Conservation (phyloP, 331 rosid species). For the Acacia pycnantha region DNA sequence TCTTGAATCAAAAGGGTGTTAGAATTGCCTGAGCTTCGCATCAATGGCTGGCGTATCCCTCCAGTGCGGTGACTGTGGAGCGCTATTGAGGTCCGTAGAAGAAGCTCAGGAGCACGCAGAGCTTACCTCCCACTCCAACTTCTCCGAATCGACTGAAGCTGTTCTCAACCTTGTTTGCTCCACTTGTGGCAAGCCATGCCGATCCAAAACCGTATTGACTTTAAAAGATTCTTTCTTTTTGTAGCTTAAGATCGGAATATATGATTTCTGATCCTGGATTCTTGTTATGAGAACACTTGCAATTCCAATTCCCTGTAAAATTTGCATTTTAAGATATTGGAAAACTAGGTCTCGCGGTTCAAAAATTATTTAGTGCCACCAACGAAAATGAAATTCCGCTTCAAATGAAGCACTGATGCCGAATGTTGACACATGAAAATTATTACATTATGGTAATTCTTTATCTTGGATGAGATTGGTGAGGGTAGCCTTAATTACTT, state of each 20-base stretch:
- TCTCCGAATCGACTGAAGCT: conserved; percentile 89
- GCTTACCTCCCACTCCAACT: conserved; percentile 92
- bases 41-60: conserved; percentile 90
- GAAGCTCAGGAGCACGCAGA: conserved; percentile 95
- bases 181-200: conserved; percentile 87
- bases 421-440: not conserved
- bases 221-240: not conserved
- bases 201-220: conserved; percentile 82
- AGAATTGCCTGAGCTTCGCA: not conserved
- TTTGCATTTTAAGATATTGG: not conserved
- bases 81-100: conserved; percentile 71
- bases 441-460: not conserved
- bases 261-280: not conserved
- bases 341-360: not conserved
- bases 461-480: not conserved
- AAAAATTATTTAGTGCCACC: not conserved
- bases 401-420: not conserved
- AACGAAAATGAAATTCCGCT: not conserved
- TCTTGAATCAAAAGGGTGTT: not conserved
- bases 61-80: conserved; percentile 91
- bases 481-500: not conserved
- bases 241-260: not conserved
- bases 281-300: not conserved
- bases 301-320: not conserved
- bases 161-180: conserved; percentile 91